phyloP scores from a whole-genome alignment of 805 yeast genomes.

The Suhomyces prunicola region DNA sequence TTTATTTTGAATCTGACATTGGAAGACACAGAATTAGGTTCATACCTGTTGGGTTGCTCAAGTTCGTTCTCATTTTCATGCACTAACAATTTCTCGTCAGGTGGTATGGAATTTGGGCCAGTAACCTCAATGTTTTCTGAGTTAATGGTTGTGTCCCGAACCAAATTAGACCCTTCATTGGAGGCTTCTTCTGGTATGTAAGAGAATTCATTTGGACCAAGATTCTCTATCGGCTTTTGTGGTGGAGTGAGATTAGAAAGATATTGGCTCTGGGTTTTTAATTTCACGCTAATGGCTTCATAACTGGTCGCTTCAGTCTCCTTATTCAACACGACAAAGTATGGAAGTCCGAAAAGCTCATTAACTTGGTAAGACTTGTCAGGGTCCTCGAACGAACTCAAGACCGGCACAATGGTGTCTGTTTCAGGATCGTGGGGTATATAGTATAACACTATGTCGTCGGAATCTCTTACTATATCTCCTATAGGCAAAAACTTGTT shows the following conservation, averaged over 20 bases:
- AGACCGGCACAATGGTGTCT: constrained; percentile 54
- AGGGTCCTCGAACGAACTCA: constrained; percentile 42
- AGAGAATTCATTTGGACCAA: no score
- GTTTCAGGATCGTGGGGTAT: constrained; percentile 44
- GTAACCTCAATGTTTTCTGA: constrained; percentile 28
- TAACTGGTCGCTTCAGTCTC: constrained; percentile 51
- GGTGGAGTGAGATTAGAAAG: background rate
- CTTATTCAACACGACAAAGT: constrained; percentile 57
- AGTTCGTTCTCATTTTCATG: constrained; percentile 9
- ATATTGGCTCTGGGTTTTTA: constrained; percentile 17
- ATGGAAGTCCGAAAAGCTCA: constrained; percentile 70
- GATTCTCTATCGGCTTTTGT: background rate
- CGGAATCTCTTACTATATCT: constrained; percentile 62
- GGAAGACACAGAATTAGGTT: constrained; percentile 34
- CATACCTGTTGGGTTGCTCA: background rate
- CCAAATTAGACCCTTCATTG: background rate
- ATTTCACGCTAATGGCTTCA: constrained; percentile 54
- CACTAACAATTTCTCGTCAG: background rate
- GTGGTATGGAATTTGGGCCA: constrained; percentile 16
- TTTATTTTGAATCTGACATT: constrained; percentile 49
- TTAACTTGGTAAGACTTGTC: constrained; percentile 34
- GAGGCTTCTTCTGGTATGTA: background rate
- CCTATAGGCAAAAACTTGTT: constrained; percentile 61
- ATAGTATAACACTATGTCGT: constrained; percentile 62
- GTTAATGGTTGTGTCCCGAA: background rate